Evolutionary conservation across 352 stramenopile species (phyloP), one percentile per base, ranked within the genome.

Genomic region (Phytophthora pseudosyringae): DNA sequence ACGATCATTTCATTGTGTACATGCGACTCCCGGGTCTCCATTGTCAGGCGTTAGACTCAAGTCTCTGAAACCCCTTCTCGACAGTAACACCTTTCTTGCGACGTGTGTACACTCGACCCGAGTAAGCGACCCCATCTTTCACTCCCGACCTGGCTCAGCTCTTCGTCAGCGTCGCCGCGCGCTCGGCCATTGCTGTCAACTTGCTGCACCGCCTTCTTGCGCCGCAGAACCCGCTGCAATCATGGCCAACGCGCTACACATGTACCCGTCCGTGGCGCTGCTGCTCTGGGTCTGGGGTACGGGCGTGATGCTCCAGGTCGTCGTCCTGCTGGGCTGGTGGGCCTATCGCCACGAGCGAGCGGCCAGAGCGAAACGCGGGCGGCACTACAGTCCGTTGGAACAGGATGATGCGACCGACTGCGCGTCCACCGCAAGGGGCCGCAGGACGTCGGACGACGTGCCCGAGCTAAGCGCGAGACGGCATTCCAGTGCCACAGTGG

Each of bases 241-340:
- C 36, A 73, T 85, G 73, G 13, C 62, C 13, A 74, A 86, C 35
- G 61, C 65, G 15, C 56, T 85, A 50, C 75, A 83, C 38, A 53
- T 87, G 65, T 87, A 81, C 39, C 78, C 78, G 35, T 69, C 75
- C 3, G 21, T 64, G 31, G 55, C 59, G 43, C 55, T 71, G 39
- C 54, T 85, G 41, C 59, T 73, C 21, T 71, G 65, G 63, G 7
- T 76, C 26, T 83, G 67, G 62, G 32, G 4, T 4, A 58, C 58
- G 0, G 56, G 59, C 16, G 33, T 81, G n/a, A 58, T 73, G 18
- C 41, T 68, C 26, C 75, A 83, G 43, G 59, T 86, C 31, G 63
- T 75, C n/a, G 48, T 18, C 6, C 41, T 73, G 26, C 13, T 81
- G 26, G 55, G 55, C n/a, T 75, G 61, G 40, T 75, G 70, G 70